Base-by-base conservation (phyloP, 2,329 filamentous ascomycete species). In the Allantophomopsis cytisporea region DNA sequence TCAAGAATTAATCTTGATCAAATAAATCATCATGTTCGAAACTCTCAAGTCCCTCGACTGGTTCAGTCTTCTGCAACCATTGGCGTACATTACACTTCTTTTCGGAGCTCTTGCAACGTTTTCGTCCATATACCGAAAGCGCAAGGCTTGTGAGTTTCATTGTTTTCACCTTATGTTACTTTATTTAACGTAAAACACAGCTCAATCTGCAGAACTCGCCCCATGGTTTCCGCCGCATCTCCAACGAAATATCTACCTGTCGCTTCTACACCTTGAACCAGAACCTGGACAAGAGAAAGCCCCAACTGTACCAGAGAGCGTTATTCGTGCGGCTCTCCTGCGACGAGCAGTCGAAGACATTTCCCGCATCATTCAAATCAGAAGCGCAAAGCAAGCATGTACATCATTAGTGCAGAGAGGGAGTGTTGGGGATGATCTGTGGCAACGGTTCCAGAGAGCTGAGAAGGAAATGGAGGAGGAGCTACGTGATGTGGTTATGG, bases 381-480 rank as follows among this genome's bases (percentile, higher is more conserved):
- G 89, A 54, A 82, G 75, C 41, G 82, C 86, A 50, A 98, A 96
- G 67, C 83, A 84, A 52, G 86, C 91, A 7, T 76, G 94, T 54
- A 80, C 82, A 55, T 73, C 79, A 17, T 65, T 98, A 48, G 62
- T 96, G 51, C 86, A 94, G 62, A 73, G 86, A 46, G 91, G 91
- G 37, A 94, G 86, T 54, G 87, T 98, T 2, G 89, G 91, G 12
- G 91, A 98, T 58, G 91, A 98, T 60, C 63, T 98, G 50, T 94
- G 87, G 83, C 85, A 95, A 66, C 73, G 89, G 31, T 94, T 96
- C 60, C 63, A 80, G 61, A 74, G 86, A 38, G 91, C 89, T 1
- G 91, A 98, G 72, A 88, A 93, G 66, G 91, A 98, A 63, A 93
- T 96, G 69, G 88, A 98, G 64, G 85, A 87, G 49, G 91, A 98